Conservation (phyloP, 176 grass and related monocot species). For the Eragrostis curvula region DNA sequence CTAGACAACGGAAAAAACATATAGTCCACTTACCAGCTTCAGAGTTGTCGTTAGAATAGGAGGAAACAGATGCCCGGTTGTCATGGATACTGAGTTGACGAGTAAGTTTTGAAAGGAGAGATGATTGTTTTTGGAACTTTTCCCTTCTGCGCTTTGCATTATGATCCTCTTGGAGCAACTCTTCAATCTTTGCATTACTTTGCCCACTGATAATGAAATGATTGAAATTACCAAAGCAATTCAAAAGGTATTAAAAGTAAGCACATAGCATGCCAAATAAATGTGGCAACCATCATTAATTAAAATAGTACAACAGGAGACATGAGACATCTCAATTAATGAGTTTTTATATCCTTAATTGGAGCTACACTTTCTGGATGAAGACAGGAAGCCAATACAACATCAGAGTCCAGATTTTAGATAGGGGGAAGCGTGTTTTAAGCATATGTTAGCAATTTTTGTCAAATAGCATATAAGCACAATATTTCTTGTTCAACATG, state of each 20-base stretch:
- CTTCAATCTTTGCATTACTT: slow-evolving; percentile 86
- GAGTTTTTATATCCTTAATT: neutral
- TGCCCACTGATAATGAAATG: slow-evolving; percentile 61
- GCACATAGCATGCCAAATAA: neutral
- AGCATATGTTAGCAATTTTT: neutral
- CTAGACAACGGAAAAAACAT: neutral
- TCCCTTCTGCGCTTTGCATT: slow-evolving; percentile 85
- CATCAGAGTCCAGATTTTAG: neutral
- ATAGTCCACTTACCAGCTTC: slow-evolving; percentile 56
- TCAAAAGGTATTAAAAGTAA: slow-evolving; percentile 1
- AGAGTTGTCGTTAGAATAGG: slow-evolving; percentile 58
- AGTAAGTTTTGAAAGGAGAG: slow-evolving; percentile 88
- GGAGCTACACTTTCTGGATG: neutral
- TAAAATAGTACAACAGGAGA: slow-evolving; percentile 7
- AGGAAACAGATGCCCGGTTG: slow-evolving; percentile 68
- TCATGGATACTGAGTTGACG: slow-evolving; percentile 91
- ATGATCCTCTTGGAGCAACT: slow-evolving; percentile 91
- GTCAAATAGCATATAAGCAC: neutral
- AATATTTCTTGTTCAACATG: slow-evolving; percentile 9
- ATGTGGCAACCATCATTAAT: neutral
- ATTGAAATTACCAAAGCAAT: slow-evolving; percentile 22
- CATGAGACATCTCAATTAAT: neutral
- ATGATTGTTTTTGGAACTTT: slow-evolving; percentile 86
- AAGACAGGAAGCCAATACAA: slow-evolving; percentile 6
- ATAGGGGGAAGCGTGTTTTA: neutral